Evolutionary conservation across 352 stramenopile genomes (phyloP).

Genomic region (Phytopythium aichiense): DNA sequence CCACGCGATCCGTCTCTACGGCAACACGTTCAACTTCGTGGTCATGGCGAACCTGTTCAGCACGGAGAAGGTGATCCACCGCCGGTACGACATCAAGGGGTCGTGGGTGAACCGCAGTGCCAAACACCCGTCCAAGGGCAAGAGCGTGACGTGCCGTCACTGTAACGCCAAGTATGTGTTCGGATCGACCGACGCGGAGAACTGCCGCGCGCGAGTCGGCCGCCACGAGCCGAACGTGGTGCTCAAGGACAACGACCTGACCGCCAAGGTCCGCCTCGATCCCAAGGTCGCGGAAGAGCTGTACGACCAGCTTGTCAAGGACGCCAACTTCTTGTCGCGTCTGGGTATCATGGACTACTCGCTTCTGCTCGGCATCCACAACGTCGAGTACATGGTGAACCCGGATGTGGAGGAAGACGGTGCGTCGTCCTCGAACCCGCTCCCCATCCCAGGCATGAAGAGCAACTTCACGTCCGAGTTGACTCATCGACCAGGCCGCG

Average conservation of each 20-base stretch:
- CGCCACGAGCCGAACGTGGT: slow-evolving; percentile 85
- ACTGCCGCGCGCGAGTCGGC: slow-evolving; percentile 67
- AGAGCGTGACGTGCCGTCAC: slow-evolving; percentile 80
- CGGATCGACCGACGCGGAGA: slow-evolving; percentile 74
- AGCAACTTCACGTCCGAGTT: slow-evolving; percentile 38
- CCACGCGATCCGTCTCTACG: slow-evolving; percentile 81
- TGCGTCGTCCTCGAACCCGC: slow-evolving; percentile 21
- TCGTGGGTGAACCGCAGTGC: slow-evolving; percentile 87
- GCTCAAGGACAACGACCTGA: slow-evolving; percentile 88
- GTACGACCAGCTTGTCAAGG: slow-evolving; percentile 82
- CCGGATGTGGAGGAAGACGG: slow-evolving; percentile 58
- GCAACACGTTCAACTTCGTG: slow-evolving; percentile 89
- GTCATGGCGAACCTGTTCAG: slow-evolving; percentile 88
- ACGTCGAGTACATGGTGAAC: slow-evolving; percentile 86
- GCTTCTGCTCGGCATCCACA: slow-evolving; percentile 86
- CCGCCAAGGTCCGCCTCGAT: slow-evolving; percentile 74
- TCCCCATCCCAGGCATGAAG: slow-evolving; percentile 18
- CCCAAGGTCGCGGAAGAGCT: slow-evolving; percentile 71
- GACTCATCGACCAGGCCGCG: slow-evolving; percentile 23
- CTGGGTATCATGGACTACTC: slow-evolving; percentile 92
- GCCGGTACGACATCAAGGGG: slow-evolving; percentile 86
- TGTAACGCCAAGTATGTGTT: slow-evolving; percentile 89
- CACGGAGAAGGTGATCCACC: slow-evolving; percentile 79
- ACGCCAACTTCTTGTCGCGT: slow-evolving; percentile 81
- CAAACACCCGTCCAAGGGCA: slow-evolving; percentile 84